Conservation (phyloP, 805 yeast genomes). For the Myxozyma sirexii region DNA sequence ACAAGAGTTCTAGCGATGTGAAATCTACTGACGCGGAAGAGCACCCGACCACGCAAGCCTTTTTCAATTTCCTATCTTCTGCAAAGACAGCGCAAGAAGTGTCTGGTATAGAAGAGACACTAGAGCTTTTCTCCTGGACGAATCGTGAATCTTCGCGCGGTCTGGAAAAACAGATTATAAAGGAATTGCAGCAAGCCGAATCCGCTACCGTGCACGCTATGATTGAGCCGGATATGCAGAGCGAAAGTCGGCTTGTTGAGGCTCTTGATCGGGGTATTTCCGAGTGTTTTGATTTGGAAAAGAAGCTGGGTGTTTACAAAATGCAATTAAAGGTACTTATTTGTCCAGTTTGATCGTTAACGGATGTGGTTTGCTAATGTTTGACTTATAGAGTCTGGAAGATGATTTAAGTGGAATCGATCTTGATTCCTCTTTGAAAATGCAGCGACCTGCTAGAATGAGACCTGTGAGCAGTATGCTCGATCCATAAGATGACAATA, state of each 20-base stretch:
- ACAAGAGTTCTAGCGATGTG: background rate
- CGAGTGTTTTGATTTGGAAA: constrained; percentile 60
- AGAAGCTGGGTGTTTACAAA: constrained; percentile 48
- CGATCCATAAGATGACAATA: too few relatives aligned
- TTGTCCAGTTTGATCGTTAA: background rate
- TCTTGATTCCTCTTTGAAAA: background rate
- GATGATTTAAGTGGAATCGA: constrained; percentile 12
- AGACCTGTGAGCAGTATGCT: constrained; percentile 7
- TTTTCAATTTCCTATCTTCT: constrained; percentile 16
- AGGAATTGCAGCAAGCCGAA: constrained; percentile 62
- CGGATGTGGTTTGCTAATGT: background rate
- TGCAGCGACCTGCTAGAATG: background rate
- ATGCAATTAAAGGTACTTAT: constrained; percentile 20
- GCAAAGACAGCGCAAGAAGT: constrained; percentile 30
- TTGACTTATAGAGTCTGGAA: constrained; percentile 8
- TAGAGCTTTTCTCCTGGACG: constrained; percentile 79
- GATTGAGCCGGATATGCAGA: constrained; percentile 49
- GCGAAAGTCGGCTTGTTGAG: constrained; percentile 48
- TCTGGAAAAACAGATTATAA: constrained; percentile 59
- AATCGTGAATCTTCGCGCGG: constrained; percentile 63
- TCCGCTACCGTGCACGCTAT: constrained; percentile 61
- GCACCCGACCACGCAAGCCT: constrained; percentile 11
- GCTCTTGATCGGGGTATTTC: constrained; percentile 50
- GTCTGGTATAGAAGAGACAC: constrained; percentile 58
- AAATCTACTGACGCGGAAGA: background rate